A percentile compares a stretch with the other conserved stretches of the same genome.
phyloP scores from a whole-genome alignment of 2,329 filamentous ascomycete genomes.

The Cladorrhinum sp. region DNA sequence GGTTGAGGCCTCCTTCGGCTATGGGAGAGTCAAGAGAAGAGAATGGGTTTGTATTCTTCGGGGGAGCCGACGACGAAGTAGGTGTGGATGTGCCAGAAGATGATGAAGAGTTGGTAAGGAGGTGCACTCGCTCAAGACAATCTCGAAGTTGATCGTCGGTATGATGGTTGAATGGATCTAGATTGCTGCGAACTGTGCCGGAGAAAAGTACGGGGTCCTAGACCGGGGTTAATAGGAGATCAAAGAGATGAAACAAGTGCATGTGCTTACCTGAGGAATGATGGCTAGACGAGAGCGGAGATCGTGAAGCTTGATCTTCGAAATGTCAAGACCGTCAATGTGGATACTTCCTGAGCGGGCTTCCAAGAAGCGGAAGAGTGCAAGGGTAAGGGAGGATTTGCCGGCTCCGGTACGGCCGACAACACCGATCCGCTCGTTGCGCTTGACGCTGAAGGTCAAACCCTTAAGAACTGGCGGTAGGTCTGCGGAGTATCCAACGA shows the following conservation, averaged over 20 bases:
- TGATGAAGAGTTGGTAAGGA: conserved; percentile 42
- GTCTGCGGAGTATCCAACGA: conserved; percentile 68
- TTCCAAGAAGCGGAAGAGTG: conserved; percentile 75
- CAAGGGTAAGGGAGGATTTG: conserved; percentile 72
- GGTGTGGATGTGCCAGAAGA: conserved; percentile 34
- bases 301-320: conserved; percentile 66
- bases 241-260: conserved; percentile 28
- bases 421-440: conserved; percentile 70
- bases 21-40: conserved; percentile 59
- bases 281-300: conserved; percentile 73
- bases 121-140: conserved; percentile 66
- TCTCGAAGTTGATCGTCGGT: conserved; percentile 67
- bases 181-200: conserved; percentile 71
- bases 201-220: conserved; percentile 79
- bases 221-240: conserved; percentile 41
- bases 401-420: conserved; percentile 76
- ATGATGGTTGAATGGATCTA: conserved; percentile 73
- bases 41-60: conserved; percentile 64
- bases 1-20: conserved; percentile 69
- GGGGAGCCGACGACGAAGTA: conserved; percentile 13
- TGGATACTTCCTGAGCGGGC: conserved; percentile 61
- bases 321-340: conserved; percentile 74
- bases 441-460: conserved; percentile 62
- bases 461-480: conserved; percentile 68
- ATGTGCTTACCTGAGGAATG: no score